phyloP scores from a whole-genome alignment of 495 filamentous ascomycete genomes.

The Tuber calosporum region DNA sequence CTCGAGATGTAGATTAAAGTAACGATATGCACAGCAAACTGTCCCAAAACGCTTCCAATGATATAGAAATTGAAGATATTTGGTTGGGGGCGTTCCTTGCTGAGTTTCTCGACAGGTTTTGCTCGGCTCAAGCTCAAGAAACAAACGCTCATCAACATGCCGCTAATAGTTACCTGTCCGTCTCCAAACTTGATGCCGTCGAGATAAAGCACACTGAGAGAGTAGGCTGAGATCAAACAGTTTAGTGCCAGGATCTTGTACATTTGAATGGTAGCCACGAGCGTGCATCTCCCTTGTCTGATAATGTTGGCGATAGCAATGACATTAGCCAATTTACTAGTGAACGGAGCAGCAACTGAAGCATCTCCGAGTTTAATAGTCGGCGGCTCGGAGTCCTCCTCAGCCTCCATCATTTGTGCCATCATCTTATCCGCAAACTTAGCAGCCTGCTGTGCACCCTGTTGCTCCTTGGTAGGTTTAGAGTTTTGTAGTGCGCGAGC shows the following conservation, averaged over 20 bases:
- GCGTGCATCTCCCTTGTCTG: constrained; percentile 89
- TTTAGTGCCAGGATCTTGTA: constrained; percentile 99
- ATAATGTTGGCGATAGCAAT: constrained; percentile 98
- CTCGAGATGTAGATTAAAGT: constrained; percentile 91
- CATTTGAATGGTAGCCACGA: constrained; percentile 99
- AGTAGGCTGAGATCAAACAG: constrained; percentile 97
- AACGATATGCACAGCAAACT: constrained; percentile 92
- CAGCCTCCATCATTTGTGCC: constrained; percentile 77
- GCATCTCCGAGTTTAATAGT: constrained; percentile 97
- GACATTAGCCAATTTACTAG: constrained; percentile 93
- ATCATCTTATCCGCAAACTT: constrained; percentile 83
- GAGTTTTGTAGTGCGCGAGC: constrained; percentile 61
- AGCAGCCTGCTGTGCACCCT: constrained; percentile 61
- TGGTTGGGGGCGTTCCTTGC: constrained; percentile 93
- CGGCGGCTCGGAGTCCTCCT: constrained; percentile 85
- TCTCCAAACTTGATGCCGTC: constrained; percentile 99
- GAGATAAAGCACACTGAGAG: constrained; percentile 87
- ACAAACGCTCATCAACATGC: constrained; percentile 99
- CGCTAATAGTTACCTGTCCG: constrained; percentile 95
- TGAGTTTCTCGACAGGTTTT: constrained; percentile 87
- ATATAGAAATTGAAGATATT: constrained; percentile 99
- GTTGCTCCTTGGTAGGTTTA: constrained; percentile 52
- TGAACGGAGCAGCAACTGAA: constrained; percentile 94
- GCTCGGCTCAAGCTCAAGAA: constrained; percentile 95
- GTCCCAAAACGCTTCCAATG: constrained; percentile 92